Evolutionary conservation across 225 moss, liverwort and hornwort genomes (phyloP).

Genomic region (Neckera pumila): DNA sequence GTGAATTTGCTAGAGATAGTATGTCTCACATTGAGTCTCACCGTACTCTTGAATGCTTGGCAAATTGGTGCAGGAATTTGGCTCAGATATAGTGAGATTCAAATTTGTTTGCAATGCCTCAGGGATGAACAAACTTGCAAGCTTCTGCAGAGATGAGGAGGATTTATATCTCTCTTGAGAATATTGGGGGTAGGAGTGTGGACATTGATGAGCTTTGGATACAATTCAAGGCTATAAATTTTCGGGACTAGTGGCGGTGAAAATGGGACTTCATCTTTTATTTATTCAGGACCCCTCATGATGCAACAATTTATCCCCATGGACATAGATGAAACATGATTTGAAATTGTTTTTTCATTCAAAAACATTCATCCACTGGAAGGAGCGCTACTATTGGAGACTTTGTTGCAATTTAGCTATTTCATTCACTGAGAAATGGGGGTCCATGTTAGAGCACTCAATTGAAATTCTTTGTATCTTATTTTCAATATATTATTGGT

Average conservation of each 20-base stretch:
- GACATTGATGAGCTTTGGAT: background rate
- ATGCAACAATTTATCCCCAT: background rate
- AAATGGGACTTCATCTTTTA: rapidly evolving
- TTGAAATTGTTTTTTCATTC: background rate
- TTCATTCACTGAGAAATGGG: background rate
- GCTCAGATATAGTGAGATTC: no score
- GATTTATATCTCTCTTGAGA: background rate
- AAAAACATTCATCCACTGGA: background rate
- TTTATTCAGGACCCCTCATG: background rate
- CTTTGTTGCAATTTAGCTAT: background rate
- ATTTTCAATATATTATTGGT: no score
- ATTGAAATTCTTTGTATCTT: background rate
- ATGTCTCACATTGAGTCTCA: background rate
- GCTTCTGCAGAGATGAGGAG: rapidly evolving
- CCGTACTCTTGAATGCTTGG: rapidly evolving
- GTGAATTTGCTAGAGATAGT: background rate
- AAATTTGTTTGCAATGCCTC: background rate
- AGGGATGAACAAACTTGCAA: background rate
- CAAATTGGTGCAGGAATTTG: background rate
- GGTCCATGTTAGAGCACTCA: rapidly evolving
- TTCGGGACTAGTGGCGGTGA: background rate
- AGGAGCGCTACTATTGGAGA: background rate
- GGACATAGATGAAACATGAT: background rate
- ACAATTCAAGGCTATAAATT: background rate
- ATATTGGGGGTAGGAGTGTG: background rate